These are phyloP conservation scores for Chrysoporthe cubensis DNA, from an alignment of 2,329 filamentous ascomycete species.

Conservation along the genomic window DNA sequence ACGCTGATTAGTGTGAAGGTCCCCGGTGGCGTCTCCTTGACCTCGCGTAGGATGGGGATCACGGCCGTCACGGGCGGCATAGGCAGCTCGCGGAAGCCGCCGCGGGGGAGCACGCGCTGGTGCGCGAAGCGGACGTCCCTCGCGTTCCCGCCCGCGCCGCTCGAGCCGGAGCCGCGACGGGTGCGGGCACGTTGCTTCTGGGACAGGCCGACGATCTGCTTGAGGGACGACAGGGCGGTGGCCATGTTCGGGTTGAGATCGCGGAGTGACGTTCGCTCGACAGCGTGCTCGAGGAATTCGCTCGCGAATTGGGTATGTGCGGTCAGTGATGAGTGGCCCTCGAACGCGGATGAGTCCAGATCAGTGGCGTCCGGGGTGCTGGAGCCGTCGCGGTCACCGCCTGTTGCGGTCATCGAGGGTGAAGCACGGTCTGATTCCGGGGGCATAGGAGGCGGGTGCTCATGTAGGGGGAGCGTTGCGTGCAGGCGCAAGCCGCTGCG, in stretches of 20 bases:
- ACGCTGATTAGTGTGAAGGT: constrained; percentile 51
- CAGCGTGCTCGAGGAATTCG: constrained; percentile 58
- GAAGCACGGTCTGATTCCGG: constrained; percentile 1
- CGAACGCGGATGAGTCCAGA: constrained; percentile 45
- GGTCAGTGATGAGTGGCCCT: constrained; percentile 53
- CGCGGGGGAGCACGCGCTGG: constrained; percentile 50
- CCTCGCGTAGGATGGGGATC: constrained; percentile 51
- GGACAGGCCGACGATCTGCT: constrained; percentile 54
- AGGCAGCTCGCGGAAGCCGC: constrained; percentile 54
- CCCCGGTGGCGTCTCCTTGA: constrained; percentile 52
- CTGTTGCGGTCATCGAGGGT: constrained; percentile 12
- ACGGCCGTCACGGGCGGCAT: constrained; percentile 59
- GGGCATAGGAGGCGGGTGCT: constrained; percentile 9
- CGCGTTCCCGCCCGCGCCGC: constrained; percentile 19
- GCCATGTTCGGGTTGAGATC: constrained; percentile 55
- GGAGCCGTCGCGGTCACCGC: constrained; percentile 37
- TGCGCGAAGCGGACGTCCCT: constrained; percentile 51
- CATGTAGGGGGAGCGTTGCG: constrained; percentile 19
- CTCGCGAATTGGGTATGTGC: constrained; percentile 58
- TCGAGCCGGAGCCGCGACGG: not conserved
- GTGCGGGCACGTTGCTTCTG: constrained; percentile 20
- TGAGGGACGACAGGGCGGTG: constrained; percentile 54
- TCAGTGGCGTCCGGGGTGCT: constrained; percentile 33
- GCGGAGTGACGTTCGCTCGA: constrained; percentile 50
- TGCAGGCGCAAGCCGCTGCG: constrained; percentile 30